Percentiles rank a stretch among this genome's conserved stretches.
phyloP scores from a whole-genome alignment of 2,329 filamentous ascomycete species.

The Aspergillus viridinutans region DNA sequence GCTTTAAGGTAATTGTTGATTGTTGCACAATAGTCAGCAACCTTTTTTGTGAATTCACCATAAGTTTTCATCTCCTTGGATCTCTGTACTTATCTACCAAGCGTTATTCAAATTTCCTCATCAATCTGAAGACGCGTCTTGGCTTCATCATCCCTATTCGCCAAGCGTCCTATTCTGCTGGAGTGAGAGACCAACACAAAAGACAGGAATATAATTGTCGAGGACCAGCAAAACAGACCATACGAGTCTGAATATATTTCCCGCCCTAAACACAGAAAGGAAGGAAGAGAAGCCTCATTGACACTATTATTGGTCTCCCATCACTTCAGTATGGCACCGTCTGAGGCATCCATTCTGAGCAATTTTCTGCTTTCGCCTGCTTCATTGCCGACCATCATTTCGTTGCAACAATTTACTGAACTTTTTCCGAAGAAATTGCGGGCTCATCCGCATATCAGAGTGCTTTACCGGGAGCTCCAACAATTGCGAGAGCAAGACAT shows the following conservation, averaged over 20 bases:
- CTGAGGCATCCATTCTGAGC: constrained; percentile 68
- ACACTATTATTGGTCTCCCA: background rate
- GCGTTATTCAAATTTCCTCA: background rate
- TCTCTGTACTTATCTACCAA: background rate
- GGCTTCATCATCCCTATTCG: background rate
- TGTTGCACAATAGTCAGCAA: background rate
- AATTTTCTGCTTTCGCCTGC: constrained; percentile 76
- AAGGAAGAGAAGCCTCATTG: background rate
- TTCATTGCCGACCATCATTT: constrained; percentile 67
- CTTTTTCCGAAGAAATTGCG: constrained; percentile 69
- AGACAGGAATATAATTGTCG: background rate
- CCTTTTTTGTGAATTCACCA: background rate
- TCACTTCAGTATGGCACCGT: constrained; percentile 59
- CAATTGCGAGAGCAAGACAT: constrained; percentile 65
- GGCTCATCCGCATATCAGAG: constrained; percentile 62
- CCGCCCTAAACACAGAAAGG: background rate
- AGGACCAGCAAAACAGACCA: background rate
- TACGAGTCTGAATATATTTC: background rate
- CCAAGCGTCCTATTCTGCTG: background rate
- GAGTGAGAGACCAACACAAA: background rate
- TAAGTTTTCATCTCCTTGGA: background rate
- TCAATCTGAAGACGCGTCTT: background rate
- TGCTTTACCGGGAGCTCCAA: constrained; percentile 75
- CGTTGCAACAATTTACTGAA: constrained; percentile 69
- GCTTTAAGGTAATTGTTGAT: background rate